Evolutionary conservation across 345 rosid species (phyloP).

Genomic region (Gossypium arboreum): DNA sequence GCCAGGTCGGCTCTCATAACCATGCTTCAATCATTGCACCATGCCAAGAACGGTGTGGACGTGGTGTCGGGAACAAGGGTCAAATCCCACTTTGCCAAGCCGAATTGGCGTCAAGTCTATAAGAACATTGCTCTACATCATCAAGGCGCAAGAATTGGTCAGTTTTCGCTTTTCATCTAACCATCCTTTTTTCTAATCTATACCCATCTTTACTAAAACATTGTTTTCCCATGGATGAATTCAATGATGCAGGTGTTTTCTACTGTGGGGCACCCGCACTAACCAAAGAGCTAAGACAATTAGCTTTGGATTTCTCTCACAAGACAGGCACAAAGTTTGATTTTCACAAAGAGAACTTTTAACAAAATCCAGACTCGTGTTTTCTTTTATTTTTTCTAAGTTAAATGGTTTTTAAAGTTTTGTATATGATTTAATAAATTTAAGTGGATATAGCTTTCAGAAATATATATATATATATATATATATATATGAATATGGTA

Average conservation of each 20-base stretch:
- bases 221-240: not conserved
- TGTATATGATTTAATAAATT: not conserved
- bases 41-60: slow-evolving; percentile 84
- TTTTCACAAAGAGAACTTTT: slow-evolving; percentile 88
- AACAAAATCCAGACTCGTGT: not conserved
- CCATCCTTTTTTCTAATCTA: not conserved
- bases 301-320: slow-evolving; percentile 73
- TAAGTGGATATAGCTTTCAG: not conserved
- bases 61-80: slow-evolving; percentile 85
- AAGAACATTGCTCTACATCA: slow-evolving; percentile 65
- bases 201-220: not conserved
- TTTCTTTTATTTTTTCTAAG: not conserved
- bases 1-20: slow-evolving; percentile 83
- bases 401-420: not conserved
- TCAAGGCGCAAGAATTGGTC: slow-evolving; percentile 58
- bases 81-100: slow-evolving; percentile 82
- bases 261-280: slow-evolving; percentile 82
- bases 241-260: slow-evolving; percentile 67
- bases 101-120: slow-evolving; percentile 87
- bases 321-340: slow-evolving; percentile 86
- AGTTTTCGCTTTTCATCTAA: slow-evolving; percentile 21
- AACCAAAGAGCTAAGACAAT: slow-evolving; percentile 53
- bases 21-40: slow-evolving; percentile 81
- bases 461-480: not conserved
- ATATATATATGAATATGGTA: not conserved